These are phyloP conservation scores for Cajanus cajan DNA, from an alignment of 306 rosid species.

Conservation along the genomic window DNA sequence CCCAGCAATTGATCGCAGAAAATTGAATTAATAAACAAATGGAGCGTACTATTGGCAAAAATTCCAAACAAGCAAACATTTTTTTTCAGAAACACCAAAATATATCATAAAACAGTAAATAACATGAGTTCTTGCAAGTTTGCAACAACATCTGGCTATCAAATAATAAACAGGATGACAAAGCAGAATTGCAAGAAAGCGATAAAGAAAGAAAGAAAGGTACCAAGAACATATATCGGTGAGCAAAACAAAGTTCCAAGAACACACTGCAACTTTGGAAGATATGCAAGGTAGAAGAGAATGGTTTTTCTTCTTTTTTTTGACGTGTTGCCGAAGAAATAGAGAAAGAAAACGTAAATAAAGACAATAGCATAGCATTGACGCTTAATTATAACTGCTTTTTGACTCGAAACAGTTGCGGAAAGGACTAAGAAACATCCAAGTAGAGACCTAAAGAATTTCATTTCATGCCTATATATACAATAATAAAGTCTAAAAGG, in stretches of 20 bases:
- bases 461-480: neutral
- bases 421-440: neutral
- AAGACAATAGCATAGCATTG: too few relatives aligned
- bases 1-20: neutral
- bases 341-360: too few relatives aligned
- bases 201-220: too few relatives aligned
- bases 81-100: neutral
- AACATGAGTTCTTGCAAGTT: neutral
- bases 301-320: neutral
- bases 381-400: too few relatives aligned
- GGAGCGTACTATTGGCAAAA: neutral
- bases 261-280: neutral
- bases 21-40: neutral
- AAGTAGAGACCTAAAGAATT: neutral
- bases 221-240: neutral
- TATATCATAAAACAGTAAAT: neutral
- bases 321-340: neutral
- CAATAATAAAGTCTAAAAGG: too few relatives aligned
- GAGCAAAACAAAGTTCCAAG: neutral
- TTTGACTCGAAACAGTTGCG: too few relatives aligned
- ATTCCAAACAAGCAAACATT: neutral
- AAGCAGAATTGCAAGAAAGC: neutral
- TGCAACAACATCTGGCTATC: neutral
- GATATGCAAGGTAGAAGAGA: neutral
- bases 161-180: neutral